phyloP scores from a whole-genome alignment of 768 basidiomycete species.

The Boletus vinaceobasis region DNA sequence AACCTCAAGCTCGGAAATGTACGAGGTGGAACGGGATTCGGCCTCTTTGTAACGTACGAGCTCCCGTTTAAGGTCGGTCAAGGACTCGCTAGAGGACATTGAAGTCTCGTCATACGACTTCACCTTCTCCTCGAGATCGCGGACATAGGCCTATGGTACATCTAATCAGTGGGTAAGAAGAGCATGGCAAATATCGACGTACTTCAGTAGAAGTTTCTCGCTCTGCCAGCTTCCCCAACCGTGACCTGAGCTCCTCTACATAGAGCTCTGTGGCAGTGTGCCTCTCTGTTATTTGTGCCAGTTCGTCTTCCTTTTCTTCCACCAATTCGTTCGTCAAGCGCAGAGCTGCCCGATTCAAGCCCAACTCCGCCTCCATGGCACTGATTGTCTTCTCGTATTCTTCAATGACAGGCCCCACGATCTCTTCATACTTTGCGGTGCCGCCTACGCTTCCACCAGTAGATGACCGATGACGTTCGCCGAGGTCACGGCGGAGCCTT shows the following conservation, averaged over 20 bases:
- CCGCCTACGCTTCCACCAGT: slow-evolving; percentile 59
- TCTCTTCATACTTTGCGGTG: slow-evolving; percentile 82
- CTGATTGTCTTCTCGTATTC: slow-evolving; percentile 98
- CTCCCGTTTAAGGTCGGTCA: slow-evolving; percentile 83
- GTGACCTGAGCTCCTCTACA: slow-evolving; percentile 76
- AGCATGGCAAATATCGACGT: slow-evolving; percentile 19
- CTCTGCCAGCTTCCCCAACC: slow-evolving; percentile 81
- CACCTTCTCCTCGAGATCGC: slow-evolving; percentile 90
- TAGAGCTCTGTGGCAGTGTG: slow-evolving; percentile 81
- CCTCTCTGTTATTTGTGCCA: slow-evolving; percentile 60
- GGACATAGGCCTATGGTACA: slow-evolving; percentile 73
- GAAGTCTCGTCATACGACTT: slow-evolving; percentile 80
- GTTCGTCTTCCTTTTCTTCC: slow-evolving; percentile 85
- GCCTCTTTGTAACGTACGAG: slow-evolving; percentile 71
- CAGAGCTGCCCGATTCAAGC: slow-evolving; percentile 80
- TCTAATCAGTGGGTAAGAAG: background rate
- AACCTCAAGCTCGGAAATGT: slow-evolving; percentile 83
- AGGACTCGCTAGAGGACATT: slow-evolving; percentile 69
- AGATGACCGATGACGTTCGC: slow-evolving; percentile 64
- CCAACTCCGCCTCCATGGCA: slow-evolving; percentile 91
- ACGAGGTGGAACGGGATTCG: slow-evolving; percentile 68
- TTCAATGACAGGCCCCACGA: slow-evolving; percentile 95
- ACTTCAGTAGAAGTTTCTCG: slow-evolving; percentile 92
- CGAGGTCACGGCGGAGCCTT: slow-evolving; percentile 71
- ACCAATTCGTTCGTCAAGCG: slow-evolving; percentile 90